A percentile compares a stretch with the other conserved stretches of the same genome.
phyloP scores from a whole-genome alignment of 2,329 filamentous ascomycete genomes.

The Apiospora arundinis region DNA sequence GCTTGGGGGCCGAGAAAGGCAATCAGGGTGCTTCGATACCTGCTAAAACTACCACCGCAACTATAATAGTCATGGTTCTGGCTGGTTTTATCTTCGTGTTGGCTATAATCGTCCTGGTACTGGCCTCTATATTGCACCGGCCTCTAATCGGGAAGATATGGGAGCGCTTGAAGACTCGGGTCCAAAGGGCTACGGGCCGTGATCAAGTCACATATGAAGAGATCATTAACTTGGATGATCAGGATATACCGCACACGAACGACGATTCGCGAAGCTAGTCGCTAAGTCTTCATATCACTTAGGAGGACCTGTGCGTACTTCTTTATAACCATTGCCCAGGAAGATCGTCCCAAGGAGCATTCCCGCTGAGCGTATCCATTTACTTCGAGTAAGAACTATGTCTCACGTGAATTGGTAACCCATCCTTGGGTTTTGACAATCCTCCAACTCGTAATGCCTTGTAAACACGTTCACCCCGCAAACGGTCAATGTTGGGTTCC shows the following conservation, averaged over 20 bases:
- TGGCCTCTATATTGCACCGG: not conserved
- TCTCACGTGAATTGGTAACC: constrained; percentile 27
- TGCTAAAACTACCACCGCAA: too few species aligned
- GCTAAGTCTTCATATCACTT: not conserved
- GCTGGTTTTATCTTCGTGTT: not conserved
- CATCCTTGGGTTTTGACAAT: constrained; percentile 23
- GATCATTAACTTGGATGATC: constrained; percentile 16
- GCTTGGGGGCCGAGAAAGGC: not conserved
- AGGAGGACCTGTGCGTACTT: not conserved
- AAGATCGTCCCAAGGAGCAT: not conserved
- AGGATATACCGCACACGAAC: not conserved
- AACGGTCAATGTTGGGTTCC: not conserved
- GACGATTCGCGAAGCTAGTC: not conserved
- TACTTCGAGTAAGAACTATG: not conserved
- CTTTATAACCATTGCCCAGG: not conserved
- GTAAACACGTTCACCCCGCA: constrained; percentile 9
- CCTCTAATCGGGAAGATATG: not conserved
- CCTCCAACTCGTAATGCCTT: not conserved
- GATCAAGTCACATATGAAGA: constrained; percentile 7
- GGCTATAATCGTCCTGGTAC: not conserved
- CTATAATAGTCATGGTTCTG: not conserved
- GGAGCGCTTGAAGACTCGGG: not conserved
- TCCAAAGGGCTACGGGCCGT: not conserved
- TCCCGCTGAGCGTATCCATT: not conserved
- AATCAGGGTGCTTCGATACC: not conserved